phyloP scores from a whole-genome alignment of 331 rosid genomes.

The Malus hybrid region DNA sequence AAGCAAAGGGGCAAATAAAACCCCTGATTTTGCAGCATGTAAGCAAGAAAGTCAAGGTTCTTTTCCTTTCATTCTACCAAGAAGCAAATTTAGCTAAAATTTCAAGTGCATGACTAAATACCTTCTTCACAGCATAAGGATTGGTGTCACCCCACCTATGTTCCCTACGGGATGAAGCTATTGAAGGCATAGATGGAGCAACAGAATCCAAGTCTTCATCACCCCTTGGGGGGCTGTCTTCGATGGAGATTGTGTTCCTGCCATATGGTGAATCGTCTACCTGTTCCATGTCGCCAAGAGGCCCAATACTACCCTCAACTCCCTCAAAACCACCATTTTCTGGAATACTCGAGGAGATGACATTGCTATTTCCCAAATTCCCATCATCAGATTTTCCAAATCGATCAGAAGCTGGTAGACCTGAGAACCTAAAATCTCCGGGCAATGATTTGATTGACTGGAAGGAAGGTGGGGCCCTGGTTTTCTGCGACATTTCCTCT shows the following conservation, averaged over 20 bases:
- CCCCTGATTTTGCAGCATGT: neutral
- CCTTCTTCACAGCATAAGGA: slow-evolving; percentile 81
- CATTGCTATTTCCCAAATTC: slow-evolving; percentile 29
- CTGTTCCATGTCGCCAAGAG: slow-evolving; percentile 38
- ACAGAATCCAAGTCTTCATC: slow-evolving; percentile 55
- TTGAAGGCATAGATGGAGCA: slow-evolving; percentile 47
- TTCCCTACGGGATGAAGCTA: slow-evolving; percentile 46
- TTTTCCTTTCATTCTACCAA: neutral
- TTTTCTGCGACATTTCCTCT: slow-evolving; percentile 53
- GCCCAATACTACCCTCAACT: slow-evolving; percentile 8
- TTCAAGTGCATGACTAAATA: slow-evolving; percentile 14
- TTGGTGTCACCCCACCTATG: slow-evolving; percentile 79
- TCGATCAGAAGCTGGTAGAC: slow-evolving; percentile 25
- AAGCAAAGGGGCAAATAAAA: neutral
- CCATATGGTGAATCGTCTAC: slow-evolving; percentile 81
- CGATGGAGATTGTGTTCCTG: slow-evolving; percentile 27
- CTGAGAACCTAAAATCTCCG: slow-evolving; percentile 42
- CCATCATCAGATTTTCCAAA: slow-evolving; percentile 27
- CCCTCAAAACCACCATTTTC: slow-evolving; percentile 48
- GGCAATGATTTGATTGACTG: slow-evolving; percentile 70
- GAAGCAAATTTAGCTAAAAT: neutral
- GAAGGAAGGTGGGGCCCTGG: slow-evolving; percentile 39
- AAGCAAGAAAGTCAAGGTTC: neutral
- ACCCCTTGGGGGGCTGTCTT: slow-evolving; percentile 37
- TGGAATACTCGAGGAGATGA: slow-evolving; percentile 27